A percentile compares a stretch with the other conserved stretches of the same genome.
Conservation (phyloP, 2,329 filamentous ascomycete genomes). For the Cladorrhinum sp. region DNA sequence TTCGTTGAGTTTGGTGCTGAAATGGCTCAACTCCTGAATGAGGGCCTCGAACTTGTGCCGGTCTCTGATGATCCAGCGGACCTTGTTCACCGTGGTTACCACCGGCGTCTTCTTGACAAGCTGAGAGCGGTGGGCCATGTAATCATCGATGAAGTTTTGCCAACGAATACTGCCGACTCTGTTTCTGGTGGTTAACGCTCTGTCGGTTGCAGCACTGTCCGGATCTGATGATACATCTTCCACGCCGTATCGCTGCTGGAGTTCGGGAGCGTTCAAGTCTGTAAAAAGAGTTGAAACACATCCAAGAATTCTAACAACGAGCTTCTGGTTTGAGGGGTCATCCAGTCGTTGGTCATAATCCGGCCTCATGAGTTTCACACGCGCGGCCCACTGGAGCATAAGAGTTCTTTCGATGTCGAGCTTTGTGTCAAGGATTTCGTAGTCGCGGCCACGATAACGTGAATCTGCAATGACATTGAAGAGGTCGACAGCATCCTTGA, state of each 20-base stretch:
- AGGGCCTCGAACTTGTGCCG: constrained; percentile 22
- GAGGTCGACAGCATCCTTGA: too few relatives aligned
- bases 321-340: neutral
- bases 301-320: constrained; percentile 10
- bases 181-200: neutral
- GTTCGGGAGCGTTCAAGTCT: constrained; percentile 1
- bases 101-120: too few relatives aligned
- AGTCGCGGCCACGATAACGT: constrained; percentile 15
- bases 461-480: too few relatives aligned
- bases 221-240: neutral
- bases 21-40: constrained; percentile 17
- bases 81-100: neutral
- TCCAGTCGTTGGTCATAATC: constrained; percentile 23
- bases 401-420: constrained; percentile 26
- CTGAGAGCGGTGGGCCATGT: neutral
- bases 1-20: constrained; percentile 19
- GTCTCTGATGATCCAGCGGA: constrained; percentile 23
- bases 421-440: constrained; percentile 25
- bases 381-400: constrained; percentile 24
- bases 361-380: constrained; percentile 15
- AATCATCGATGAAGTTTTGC: neutral
- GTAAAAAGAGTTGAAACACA: constrained; percentile 10
- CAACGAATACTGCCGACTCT: neutral
- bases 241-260: constrained; percentile 17
- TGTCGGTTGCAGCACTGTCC: neutral